A percentile compares a stretch with the other conserved stretches of the same genome.
Evolutionary conservation across 2,329 filamentous ascomycete genomes (phyloP).

Genomic region (Fusarium neocosmosporiellum): DNA sequence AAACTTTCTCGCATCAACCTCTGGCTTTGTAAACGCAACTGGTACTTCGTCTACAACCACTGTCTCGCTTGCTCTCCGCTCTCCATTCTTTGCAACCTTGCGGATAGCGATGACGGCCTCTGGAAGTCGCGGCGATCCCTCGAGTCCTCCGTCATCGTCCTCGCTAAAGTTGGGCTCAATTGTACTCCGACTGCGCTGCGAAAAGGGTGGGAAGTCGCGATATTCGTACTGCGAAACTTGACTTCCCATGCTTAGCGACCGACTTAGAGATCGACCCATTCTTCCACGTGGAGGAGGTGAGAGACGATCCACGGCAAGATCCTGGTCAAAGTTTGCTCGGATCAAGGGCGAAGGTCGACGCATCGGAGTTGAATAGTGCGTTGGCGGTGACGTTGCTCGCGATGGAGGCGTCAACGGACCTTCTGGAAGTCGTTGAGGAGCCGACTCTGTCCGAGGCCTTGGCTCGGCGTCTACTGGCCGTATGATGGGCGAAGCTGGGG

Average conservation of each 20-base stretch:
- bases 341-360: conserved; percentile 48
- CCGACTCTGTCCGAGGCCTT: conserved; percentile 42
- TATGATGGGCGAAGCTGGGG: conserved; percentile 48
- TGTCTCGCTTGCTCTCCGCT: conserved; percentile 40
- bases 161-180: conserved; percentile 37
- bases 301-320: conserved; percentile 52
- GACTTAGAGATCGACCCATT: conserved; percentile 47
- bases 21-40: conserved; percentile 48
- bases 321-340: conserved; percentile 52
- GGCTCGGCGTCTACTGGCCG: conserved; percentile 41
- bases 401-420: conserved; percentile 41
- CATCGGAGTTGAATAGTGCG: conserved; percentile 45
- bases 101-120: conserved; percentile 49
- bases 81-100: conserved; percentile 35
- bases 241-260: conserved; percentile 50
- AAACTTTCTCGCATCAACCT: conserved; percentile 58
- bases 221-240: conserved; percentile 47
- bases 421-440: conserved; percentile 33
- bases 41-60: conserved; percentile 46
- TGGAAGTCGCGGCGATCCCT: conserved; percentile 47
- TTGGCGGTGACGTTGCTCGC: conserved; percentile 43
- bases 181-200: conserved; percentile 49
- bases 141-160: conserved; percentile 41
- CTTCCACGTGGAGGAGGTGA: conserved; percentile 49
- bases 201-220: conserved; percentile 51